Percentiles rank a stretch among this genome's conserved stretches.
Evolutionary conservation across 257 asterid genomes (phyloP).

Genomic region (Scutellaria minor): DNA sequence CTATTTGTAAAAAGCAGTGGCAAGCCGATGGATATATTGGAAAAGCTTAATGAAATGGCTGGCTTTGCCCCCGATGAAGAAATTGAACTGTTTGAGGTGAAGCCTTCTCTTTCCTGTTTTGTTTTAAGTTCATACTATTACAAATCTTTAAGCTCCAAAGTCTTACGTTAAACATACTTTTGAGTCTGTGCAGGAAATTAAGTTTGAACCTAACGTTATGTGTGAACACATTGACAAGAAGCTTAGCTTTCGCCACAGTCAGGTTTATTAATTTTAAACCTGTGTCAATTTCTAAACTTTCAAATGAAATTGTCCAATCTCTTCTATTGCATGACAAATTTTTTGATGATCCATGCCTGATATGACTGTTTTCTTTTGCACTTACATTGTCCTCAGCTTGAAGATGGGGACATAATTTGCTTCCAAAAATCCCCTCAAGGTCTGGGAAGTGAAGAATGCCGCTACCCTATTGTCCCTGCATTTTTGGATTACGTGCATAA

Average conservation of each 20-base stretch:
- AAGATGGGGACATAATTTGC: conserved; percentile 85
- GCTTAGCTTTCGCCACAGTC: conserved; percentile 57
- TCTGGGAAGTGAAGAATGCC: conserved; percentile 52
- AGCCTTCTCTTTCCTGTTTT: conserved; percentile 19
- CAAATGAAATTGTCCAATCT: neutral
- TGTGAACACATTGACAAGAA: conserved; percentile 73
- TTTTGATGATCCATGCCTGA: neutral
- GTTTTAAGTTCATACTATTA: conserved; percentile 7
- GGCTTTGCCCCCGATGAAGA: conserved; percentile 76
- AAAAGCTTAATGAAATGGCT: conserved; percentile 72
- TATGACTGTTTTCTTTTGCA: conserved; percentile 26
- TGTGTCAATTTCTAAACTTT: conserved; percentile 14
- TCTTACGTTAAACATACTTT: conserved; percentile 22
- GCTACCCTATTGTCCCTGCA: conserved; percentile 70
- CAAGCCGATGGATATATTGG: conserved; percentile 64
- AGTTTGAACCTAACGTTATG: conserved; percentile 80
- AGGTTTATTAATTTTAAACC: conserved; percentile 44
- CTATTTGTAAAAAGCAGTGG: conserved; percentile 68
- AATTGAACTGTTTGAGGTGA: conserved; percentile 81
- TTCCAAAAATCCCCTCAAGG: conserved; percentile 63
- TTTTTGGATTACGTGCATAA: conserved; percentile 78
- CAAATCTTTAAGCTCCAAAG: conserved; percentile 15
- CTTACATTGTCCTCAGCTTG: conserved; percentile 54
- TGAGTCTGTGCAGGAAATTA: conserved; percentile 62
- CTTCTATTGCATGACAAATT: conserved; percentile 18